Evolutionary conservation across 352 stramenopile species (phyloP).

Genomic region (Phytophthora europaea): DNA sequence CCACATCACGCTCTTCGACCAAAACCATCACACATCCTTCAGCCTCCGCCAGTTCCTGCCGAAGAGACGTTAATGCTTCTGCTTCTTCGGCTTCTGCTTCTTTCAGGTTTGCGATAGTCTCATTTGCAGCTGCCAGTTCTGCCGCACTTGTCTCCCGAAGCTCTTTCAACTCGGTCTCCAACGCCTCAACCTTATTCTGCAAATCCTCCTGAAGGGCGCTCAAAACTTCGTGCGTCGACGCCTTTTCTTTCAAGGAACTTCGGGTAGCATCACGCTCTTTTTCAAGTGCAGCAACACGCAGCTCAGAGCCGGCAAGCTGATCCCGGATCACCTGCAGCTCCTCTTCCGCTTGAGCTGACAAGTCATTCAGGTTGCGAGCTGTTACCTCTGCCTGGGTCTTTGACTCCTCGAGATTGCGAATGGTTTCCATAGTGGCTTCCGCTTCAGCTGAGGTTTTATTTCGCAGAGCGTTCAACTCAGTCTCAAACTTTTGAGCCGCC

Average conservation of each 20-base stretch:
- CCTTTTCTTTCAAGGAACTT: slow-evolving; percentile 41
- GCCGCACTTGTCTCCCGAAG: slow-evolving; percentile 27
- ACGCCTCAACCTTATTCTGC: slow-evolving; percentile 31
- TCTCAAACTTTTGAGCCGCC: slow-evolving; percentile 40
- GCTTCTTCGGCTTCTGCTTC: slow-evolving; percentile 20
- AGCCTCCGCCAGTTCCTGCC: slow-evolving; percentile 39
- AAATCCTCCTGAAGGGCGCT: slow-evolving; percentile 43
- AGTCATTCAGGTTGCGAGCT: slow-evolving; percentile 18
- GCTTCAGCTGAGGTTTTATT: slow-evolving; percentile 32
- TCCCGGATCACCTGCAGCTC: slow-evolving; percentile 22
- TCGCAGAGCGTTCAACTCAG: slow-evolving; percentile 29
- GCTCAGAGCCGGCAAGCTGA: slow-evolving; percentile 31
- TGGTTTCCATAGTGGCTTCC: slow-evolving; percentile 25
- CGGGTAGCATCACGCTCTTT: slow-evolving; percentile 42
- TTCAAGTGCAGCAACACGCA: slow-evolving; percentile 33
- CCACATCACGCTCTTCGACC: slow-evolving; percentile 44
- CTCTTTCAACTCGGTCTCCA: slow-evolving; percentile 37
- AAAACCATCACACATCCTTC: slow-evolving; percentile 49
- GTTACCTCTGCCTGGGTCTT: slow-evolving; percentile 36
- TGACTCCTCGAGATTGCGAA: slow-evolving; percentile 31
- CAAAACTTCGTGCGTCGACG: slow-evolving; percentile 41
- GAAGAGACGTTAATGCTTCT: slow-evolving; percentile 30
- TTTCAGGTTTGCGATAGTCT: slow-evolving; percentile 31
- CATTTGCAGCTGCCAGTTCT: slow-evolving; percentile 33
- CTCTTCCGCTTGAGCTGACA: slow-evolving; percentile 26